Evolutionary conservation across 2,329 filamentous ascomycete species (phyloP), one percentile per base, ranked within the genome.

Genomic region (Clonostachys chloroleuca): DNA sequence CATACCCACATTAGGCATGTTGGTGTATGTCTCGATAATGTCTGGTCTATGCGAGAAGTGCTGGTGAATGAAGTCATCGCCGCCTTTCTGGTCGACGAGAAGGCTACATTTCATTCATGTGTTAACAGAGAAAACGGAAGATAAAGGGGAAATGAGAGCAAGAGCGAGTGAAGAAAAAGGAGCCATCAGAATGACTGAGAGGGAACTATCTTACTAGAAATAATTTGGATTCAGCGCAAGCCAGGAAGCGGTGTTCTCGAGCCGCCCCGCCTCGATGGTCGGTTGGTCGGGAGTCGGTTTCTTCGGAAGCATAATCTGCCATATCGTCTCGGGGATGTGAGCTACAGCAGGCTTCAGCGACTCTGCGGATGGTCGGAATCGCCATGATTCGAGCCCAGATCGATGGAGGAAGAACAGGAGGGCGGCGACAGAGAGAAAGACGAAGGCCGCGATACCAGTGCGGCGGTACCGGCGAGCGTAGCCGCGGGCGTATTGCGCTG

Each of bases 21-120:
- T 42, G 20, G 45, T 36, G 44, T 47, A 49, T 4, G 39, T 39
- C 13, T 44, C 16, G 42, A 47, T 16, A n/a, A 49, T 30, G 6
- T 20, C 13, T 6, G 41, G 48, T n/a, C 47, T 56, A 37, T 59
- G 61, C 5, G 49, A 49, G 30, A 62, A 47, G 13, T 48, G 35
- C 5, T 47, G 34, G 46, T 56, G 43, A 14, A 62, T 54, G 30
- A 64, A 62, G 10, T 52, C 49, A 24, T 58, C 51, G 43, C 54
- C 58, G 13, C 55, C 54, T 7, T 51, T 39, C 6, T 50, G 44
- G 10, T 57, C 56, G 2, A 64, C 45, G 2, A 65, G 53, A 30
- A 13, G 20, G 34, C 20, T 16, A 34, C 43, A 16, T n/a, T 24
- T 13, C 10, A 33, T 43, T 16, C 41, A 17, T 17, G 12, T 37